Evolutionary conservation across 2,329 filamentous ascomycete species (phyloP).

Genomic region (Proliferodiscus dingleyae): DNA sequence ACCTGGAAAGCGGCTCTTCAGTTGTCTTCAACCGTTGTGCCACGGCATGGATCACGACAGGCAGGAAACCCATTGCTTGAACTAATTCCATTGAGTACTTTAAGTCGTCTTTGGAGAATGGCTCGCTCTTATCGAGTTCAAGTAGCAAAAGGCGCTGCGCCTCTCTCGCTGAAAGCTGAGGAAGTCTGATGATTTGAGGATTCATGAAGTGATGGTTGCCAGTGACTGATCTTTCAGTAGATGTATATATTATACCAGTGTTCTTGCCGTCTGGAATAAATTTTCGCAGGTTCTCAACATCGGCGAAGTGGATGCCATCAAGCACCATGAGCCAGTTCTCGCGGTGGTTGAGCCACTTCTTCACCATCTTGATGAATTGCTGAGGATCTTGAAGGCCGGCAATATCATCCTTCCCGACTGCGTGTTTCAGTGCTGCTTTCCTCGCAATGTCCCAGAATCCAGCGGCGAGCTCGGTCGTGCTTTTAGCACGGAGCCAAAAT

Average conservation of each 20-base stretch:
- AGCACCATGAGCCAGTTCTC: slow-evolving; percentile 64
- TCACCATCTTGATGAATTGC: slow-evolving; percentile 52
- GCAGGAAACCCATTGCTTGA: slow-evolving; percentile 57
- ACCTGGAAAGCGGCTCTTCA: slow-evolving; percentile 56
- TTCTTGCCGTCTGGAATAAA: slow-evolving; percentile 61
- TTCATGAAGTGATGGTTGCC: slow-evolving; percentile 56
- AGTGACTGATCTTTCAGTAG: slow-evolving; percentile 52
- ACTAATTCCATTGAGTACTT: slow-evolving; percentile 57
- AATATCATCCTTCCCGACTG: slow-evolving; percentile 30
- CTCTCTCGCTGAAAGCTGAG: slow-evolving; percentile 49
- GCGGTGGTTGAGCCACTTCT: slow-evolving; percentile 55
- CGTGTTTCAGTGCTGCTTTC: slow-evolving; percentile 42
- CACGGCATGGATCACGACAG: slow-evolving; percentile 63
- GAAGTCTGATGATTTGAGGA: slow-evolving; percentile 52
- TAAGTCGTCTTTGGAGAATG: slow-evolving; percentile 47
- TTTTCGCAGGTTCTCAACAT: slow-evolving; percentile 47
- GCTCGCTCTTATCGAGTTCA: slow-evolving; percentile 55
- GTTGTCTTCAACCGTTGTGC: slow-evolving; percentile 58
- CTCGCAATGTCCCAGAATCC: slow-evolving; percentile 64
- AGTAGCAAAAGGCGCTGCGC: slow-evolving; percentile 57
- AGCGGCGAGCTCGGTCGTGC: slow-evolving; percentile 51
- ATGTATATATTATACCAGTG: slow-evolving; percentile 65
- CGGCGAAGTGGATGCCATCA: slow-evolving; percentile 60
- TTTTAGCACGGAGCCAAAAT: slow-evolving; percentile 65
- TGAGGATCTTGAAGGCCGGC: slow-evolving; percentile 30